These are phyloP conservation scores for Anastatica hierochuntica DNA, from an alignment of 345 rosid genomes.

Conservation along the genomic window DNA sequence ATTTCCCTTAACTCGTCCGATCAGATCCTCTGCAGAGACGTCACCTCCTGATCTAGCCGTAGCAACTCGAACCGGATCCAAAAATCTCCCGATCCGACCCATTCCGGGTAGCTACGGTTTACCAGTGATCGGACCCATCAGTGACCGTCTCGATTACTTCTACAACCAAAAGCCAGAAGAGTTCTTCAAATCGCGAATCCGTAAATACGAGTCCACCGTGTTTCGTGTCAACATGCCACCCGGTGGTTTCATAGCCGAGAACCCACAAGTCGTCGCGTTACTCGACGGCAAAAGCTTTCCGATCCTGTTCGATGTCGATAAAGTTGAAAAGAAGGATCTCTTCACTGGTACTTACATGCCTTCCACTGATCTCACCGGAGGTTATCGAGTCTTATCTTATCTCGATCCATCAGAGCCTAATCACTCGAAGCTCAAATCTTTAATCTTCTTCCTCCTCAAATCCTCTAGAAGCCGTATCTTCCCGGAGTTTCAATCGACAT, in stretches of 20 bases:
- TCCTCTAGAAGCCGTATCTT: constrained; percentile 45
- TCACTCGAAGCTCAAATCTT: constrained; percentile 59
- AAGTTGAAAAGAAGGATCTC: constrained; percentile 75
- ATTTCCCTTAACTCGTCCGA: constrained; percentile 7
- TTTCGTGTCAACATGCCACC: constrained; percentile 75
- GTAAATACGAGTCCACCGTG: constrained; percentile 66
- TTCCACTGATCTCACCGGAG: constrained; percentile 73
- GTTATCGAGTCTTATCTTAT: constrained; percentile 66
- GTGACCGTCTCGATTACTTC: constrained; percentile 64
- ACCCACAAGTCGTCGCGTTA: constrained; percentile 58
- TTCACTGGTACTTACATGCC: constrained; percentile 94
- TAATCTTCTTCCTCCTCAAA: constrained; percentile 55
- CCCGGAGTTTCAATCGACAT: constrained; percentile 60
- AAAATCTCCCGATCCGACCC: constrained; percentile 42
- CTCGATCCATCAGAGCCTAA: constrained; percentile 80
- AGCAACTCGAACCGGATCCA: constrained; percentile 6
- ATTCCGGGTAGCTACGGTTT: constrained; percentile 72
- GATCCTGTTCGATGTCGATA: constrained; percentile 57
- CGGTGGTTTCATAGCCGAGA: constrained; percentile 52
- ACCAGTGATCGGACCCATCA: constrained; percentile 68
- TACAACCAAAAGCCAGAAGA: constrained; percentile 63
- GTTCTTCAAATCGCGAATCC: constrained; percentile 53
- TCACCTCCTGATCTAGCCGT: constrained; percentile 17
- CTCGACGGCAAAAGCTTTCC: constrained; percentile 95
- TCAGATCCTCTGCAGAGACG: constrained; percentile 41